phyloP scores from a whole-genome alignment of 306 rosid genomes.

The Malus sieversii region DNA sequence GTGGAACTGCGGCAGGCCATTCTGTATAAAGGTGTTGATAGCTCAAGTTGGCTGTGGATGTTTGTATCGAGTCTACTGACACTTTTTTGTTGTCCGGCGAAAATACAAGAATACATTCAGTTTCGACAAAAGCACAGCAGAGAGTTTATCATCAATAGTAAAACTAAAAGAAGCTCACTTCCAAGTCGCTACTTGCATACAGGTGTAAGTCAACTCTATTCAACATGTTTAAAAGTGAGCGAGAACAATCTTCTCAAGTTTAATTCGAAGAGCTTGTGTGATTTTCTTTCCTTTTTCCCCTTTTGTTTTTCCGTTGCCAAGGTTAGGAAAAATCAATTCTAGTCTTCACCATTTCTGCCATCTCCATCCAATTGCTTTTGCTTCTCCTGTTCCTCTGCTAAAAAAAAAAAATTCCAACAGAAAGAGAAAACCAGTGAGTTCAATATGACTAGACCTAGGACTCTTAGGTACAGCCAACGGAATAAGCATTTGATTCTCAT shows the following conservation, averaged over 20 bases:
- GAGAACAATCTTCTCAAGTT: not conserved
- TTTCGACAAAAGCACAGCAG: not conserved
- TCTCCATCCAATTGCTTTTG: conserved; percentile 59
- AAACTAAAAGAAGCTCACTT: not conserved
- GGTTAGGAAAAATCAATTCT: not conserved
- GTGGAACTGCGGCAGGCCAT: not conserved
- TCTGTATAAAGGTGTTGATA: not conserved
- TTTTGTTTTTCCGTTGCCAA: not conserved
- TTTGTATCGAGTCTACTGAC: too few relatives aligned
- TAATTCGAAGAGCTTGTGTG: not conserved
- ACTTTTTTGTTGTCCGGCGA: not conserved
- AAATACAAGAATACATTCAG: not conserved
- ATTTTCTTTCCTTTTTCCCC: not conserved
- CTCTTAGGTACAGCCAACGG: not conserved
- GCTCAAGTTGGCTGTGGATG: too few relatives aligned
- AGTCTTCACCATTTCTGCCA: conserved; percentile 22
- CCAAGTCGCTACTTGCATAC: not conserved
- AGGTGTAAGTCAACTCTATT: not conserved
- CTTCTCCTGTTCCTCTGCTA: conserved; percentile 77
- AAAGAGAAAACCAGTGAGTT: not conserved
- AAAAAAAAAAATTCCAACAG: not conserved
- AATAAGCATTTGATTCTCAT: not conserved
- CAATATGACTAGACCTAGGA: not conserved
- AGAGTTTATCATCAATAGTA: not conserved
- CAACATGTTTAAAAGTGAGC: not conserved